phyloP scores from a whole-genome alignment of 805 yeast species.

The Saccharomycopsis fermentans region DNA sequence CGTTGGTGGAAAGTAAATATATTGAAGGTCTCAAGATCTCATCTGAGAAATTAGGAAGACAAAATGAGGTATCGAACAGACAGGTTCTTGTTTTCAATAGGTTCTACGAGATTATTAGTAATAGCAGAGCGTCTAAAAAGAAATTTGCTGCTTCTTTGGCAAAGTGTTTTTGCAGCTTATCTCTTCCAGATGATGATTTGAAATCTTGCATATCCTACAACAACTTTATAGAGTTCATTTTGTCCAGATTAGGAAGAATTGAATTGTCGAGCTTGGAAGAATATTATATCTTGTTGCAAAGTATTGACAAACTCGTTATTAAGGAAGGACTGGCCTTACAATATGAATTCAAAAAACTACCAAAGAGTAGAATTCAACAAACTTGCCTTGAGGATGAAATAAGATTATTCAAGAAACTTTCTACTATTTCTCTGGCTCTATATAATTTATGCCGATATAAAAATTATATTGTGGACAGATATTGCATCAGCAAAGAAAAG shows the following conservation, averaged over 20 bases:
- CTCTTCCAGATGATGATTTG: conserved; percentile 22
- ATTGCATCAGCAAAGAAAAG: background rate
- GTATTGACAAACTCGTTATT: conserved; percentile 34
- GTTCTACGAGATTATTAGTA: conserved; percentile 35
- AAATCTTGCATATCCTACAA: conserved; percentile 19
- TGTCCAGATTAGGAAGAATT: conserved; percentile 31
- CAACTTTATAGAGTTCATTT: conserved; percentile 27
- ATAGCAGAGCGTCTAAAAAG: conserved; percentile 30
- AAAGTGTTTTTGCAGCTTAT: conserved; percentile 24
- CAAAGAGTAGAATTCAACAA: background rate
- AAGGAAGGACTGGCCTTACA: conserved; percentile 33
- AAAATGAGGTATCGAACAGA: conserved; percentile 19
- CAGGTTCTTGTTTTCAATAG: conserved; percentile 22
- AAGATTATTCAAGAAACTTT: background rate
- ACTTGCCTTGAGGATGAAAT: background rate
- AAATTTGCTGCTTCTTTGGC: conserved; percentile 30
- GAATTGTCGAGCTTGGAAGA: conserved; percentile 41
- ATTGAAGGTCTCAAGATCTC: conserved; percentile 53
- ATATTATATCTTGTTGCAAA: conserved; percentile 33
- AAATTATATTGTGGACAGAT: conserved; percentile 4
- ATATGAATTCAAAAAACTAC: conserved; percentile 17
- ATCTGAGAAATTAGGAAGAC: conserved; percentile 23
- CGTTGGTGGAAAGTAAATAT: conserved; percentile 57
- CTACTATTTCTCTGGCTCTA: conserved; percentile 4
- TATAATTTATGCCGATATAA: conserved; percentile 4